A percentile compares a stretch with the other conserved stretches of the same genome.
Conservation (phyloP, 1,284 basidiomycete genomes). For the Pulveroboletus sp. region DNA sequence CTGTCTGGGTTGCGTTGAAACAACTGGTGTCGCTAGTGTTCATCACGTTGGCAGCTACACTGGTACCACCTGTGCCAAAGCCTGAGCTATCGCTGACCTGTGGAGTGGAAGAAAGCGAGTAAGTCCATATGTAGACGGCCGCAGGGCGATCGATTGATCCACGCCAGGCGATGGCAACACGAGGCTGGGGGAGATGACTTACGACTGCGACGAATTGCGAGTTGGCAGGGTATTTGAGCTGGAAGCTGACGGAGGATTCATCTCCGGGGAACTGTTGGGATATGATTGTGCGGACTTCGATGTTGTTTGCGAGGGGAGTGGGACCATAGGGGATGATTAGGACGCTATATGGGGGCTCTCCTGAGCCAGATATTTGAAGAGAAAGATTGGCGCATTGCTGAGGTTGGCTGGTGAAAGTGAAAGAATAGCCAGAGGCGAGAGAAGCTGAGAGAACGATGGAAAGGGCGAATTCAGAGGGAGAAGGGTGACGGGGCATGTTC, state of each 20-base stretch:
- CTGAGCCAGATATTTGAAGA: constrained; percentile 51
- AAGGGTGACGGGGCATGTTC: constrained; percentile 16
- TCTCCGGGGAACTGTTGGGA: constrained; percentile 51
- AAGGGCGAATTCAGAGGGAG: neutral
- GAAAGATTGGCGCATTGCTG: constrained; percentile 65
- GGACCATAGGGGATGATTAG: constrained; percentile 69
- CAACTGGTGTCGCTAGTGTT: constrained; percentile 59
- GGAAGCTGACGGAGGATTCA: constrained; percentile 49
- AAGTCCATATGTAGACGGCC: neutral
- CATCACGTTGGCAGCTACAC: constrained; percentile 56
- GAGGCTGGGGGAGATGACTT: constrained; percentile 36
- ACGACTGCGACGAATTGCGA: constrained; percentile 77
- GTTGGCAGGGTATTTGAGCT: constrained; percentile 63
- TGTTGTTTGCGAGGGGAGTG: constrained; percentile 55
- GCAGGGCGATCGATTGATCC: neutral
- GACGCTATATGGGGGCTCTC: constrained; percentile 62
- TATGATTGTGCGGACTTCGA: constrained; percentile 66
- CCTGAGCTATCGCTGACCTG: constrained; percentile 71
- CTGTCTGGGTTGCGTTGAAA: constrained; percentile 50
- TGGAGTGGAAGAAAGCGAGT: neutral
- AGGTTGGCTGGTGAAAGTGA: constrained; percentile 57
- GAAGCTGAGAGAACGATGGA: constrained; percentile 21
- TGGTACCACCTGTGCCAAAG: constrained; percentile 76
- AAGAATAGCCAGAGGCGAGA: constrained; percentile 46
- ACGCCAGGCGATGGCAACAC: neutral